Evolutionary conservation across 768 basidiomycete species (phyloP).

Genomic region (Amanita molliuscula): DNA sequence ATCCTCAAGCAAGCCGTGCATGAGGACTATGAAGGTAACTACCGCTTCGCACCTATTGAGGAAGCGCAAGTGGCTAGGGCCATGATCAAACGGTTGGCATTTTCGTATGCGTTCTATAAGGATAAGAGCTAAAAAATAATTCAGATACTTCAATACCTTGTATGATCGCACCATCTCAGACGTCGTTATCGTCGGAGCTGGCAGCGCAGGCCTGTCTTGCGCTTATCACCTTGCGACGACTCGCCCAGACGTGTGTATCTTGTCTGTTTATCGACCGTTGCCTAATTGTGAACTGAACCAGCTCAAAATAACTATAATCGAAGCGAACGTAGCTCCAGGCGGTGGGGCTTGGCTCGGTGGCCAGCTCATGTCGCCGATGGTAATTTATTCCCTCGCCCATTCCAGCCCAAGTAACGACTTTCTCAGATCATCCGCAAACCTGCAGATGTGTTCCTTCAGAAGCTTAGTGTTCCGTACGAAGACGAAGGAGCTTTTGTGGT

Average conservation of each 20-base stretch:
- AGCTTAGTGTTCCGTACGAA: slow-evolving; percentile 64
- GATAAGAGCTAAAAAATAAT: not conserved
- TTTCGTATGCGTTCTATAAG: not conserved
- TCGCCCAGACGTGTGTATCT: slow-evolving; percentile 45
- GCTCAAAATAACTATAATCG: slow-evolving; percentile 50
- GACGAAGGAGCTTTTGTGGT: slow-evolving; percentile 73
- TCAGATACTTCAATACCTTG: slow-evolving; percentile 64
- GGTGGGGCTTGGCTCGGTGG: slow-evolving; percentile 75
- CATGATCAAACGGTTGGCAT: slow-evolving; percentile 58
- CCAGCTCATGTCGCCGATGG: slow-evolving; percentile 76
- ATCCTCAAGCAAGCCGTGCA: slow-evolving; percentile 24
- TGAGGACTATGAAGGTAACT: slow-evolving; percentile 53
- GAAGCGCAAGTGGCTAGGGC: slow-evolving; percentile 70
- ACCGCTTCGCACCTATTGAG: slow-evolving; percentile 62
- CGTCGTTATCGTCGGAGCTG: slow-evolving; percentile 68
- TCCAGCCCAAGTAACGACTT: not conserved
- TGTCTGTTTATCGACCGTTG: not conserved
- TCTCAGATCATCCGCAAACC: slow-evolving; percentile 67
- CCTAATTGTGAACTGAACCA: slow-evolving; percentile 9
- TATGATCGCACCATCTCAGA: slow-evolving; percentile 69
- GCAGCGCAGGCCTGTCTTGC: slow-evolving; percentile 59
- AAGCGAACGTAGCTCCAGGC: slow-evolving; percentile 73
- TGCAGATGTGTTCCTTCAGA: slow-evolving; percentile 58
- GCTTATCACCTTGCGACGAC: slow-evolving; percentile 62
- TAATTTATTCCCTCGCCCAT: slow-evolving; percentile 10